phyloP scores from a whole-genome alignment of 2,329 filamentous ascomycete genomes.

The Septoria petroselini region DNA sequence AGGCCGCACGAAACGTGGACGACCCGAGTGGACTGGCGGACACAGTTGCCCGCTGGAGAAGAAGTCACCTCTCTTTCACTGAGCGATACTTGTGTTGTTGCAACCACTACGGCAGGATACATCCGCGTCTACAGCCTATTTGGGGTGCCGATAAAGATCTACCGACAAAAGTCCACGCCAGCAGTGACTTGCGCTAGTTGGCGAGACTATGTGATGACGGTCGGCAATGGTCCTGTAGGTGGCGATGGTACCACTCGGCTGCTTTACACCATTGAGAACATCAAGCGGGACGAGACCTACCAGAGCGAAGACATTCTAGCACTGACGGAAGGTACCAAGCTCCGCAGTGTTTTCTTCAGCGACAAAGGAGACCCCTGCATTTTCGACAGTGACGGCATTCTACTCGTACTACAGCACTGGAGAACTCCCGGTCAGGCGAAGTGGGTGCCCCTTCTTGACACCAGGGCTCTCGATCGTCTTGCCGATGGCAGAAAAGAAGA shows the following conservation, averaged over 20 bases:
- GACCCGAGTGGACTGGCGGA: conserved; percentile 83
- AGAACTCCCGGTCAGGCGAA: conserved; percentile 76
- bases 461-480: conserved; percentile 74
- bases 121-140: conserved; percentile 91
- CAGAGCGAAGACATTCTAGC: conserved; percentile 92
- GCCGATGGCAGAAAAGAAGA: conserved; percentile 83
- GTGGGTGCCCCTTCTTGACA: conserved; percentile 93
- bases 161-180: conserved; percentile 84
- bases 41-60: conserved; percentile 81
- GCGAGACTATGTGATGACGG: conserved; percentile 92
- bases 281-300: conserved; percentile 89
- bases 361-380: conserved; percentile 93
- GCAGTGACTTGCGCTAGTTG: conserved; percentile 91
- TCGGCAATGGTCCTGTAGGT: conserved; percentile 85
- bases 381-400: conserved; percentile 86
- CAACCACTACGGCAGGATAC: conserved; percentile 81
- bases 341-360: conserved; percentile 87
- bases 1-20: conserved; percentile 97
- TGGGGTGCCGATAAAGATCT: conserved; percentile 82
- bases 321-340: conserved; percentile 66
- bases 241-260: conserved; percentile 74
- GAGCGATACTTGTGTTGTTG: conserved; percentile 85
- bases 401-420: conserved; percentile 89
- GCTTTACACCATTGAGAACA: conserved; percentile 88
- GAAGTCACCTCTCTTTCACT: conserved; percentile 82